Base-by-base conservation (phyloP, 305 asterid genomes). In the Solanum hybrid region DNA sequence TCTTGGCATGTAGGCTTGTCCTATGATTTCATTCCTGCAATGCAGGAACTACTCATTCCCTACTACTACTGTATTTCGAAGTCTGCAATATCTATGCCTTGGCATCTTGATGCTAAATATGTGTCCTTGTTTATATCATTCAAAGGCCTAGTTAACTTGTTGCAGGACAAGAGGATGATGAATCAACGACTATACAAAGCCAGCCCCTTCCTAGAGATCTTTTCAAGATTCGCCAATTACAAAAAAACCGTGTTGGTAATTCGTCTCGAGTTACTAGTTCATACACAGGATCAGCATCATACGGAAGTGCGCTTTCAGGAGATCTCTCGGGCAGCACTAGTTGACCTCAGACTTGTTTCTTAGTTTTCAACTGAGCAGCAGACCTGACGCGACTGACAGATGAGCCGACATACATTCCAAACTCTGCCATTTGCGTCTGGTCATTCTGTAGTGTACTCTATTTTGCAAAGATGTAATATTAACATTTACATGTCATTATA, bases 251-350 rank as follows among this genome's bases (percentile, higher is more conserved):
- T 80, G 98, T 81, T 13, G 40, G 78, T 82, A 87, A 61, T 42
- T 37, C 80, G 74, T 83, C 87, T 83, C 87, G 87, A 84, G 87
- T 51, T 51, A 88, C 90, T 84, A 90, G 93, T 91, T 94, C 98
- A 29, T 93, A 95, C 28, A 92, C 98, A 34, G 98, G 97, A 75
- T 95, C 99, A 78, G 94, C 95, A 11, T 97, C 99, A 0, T 96
- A 95, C 86, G 99, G 99, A 85, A 97, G 99, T 92, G 99, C 96
- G 3, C 93, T 97, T 89, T 97, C 99, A 0, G 99, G 98, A 11
- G 98, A 96, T 89, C 89, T 94, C 89, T 97, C 99, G 18, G 99
- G 95, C 84, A 96, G 97, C 93, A 95, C 99, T 3, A 91, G 95
- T 61, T 95, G 92, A 95, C 18, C 14, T 13, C 29, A 10, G 29